Evolutionary conservation across 1,139 yeast species (phyloP).

Genomic region (Protomyces inundatus): DNA sequence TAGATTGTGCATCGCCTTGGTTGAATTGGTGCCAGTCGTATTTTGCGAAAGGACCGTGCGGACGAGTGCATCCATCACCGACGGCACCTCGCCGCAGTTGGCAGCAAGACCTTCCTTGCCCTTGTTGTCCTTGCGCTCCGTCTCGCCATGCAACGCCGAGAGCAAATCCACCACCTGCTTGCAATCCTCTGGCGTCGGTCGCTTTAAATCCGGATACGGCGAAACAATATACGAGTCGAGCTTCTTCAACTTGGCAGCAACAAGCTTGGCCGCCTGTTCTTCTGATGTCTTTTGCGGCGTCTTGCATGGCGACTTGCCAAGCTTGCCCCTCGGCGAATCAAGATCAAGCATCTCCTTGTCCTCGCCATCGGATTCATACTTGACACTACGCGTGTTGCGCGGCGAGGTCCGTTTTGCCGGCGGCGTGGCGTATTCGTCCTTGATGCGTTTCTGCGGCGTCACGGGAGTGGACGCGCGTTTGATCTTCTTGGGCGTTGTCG

Average conservation of each 20-base stretch:
- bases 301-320: not conserved
- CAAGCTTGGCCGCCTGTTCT: constrained; percentile 4
- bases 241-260: constrained; percentile 18
- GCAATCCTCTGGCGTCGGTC: constrained; percentile 22
- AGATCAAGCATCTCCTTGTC: constrained; percentile 7
- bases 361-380: constrained; percentile 1
- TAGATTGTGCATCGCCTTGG: constrained; percentile 12
- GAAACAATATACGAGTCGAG: constrained; percentile 12
- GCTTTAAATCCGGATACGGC: constrained; percentile 18
- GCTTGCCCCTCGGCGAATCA: not conserved
- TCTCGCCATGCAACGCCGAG: constrained; percentile 15
- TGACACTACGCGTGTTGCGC: constrained; percentile 29
- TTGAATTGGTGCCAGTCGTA: constrained; percentile 20
- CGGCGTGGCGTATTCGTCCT: not conserved
- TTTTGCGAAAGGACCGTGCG: constrained; percentile 25
- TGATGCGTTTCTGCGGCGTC: not conserved
- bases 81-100: constrained; percentile 24
- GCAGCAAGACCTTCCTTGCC: constrained; percentile 18
- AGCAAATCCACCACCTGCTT: constrained; percentile 6
- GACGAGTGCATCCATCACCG: constrained; percentile 24
- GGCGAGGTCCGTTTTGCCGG: not conserved
- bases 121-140: not conserved
- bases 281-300: constrained; percentile 6
- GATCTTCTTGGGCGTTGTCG: not conserved
- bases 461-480: not conserved